A percentile compares a stretch with the other conserved stretches of the same genome.
phyloP scores from a whole-genome alignment of 1,284 basidiomycete genomes.

The Amylostereum areolatum region DNA sequence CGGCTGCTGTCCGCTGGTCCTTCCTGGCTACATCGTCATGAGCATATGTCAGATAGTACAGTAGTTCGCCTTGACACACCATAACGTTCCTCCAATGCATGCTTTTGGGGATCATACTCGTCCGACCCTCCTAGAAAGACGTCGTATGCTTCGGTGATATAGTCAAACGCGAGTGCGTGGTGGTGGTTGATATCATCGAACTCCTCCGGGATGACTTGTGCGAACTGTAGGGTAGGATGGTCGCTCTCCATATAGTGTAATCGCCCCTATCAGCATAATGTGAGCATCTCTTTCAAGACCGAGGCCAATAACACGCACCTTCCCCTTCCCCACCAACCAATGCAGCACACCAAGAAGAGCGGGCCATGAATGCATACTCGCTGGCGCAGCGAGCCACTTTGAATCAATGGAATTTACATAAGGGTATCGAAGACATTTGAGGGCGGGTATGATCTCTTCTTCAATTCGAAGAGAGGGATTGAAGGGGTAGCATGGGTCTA shows the following conservation, averaged over 20 bases:
- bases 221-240: conserved; percentile 61
- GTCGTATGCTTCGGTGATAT: conserved; percentile 63
- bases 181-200: conserved; percentile 72
- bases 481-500: conserved; percentile 66
- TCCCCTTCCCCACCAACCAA: conserved; percentile 81
- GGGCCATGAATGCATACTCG: conserved; percentile 83
- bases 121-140: conserved; percentile 70
- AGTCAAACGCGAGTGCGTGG: conserved; percentile 71
- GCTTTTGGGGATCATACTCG: conserved; percentile 65
- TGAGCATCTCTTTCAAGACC: not conserved
- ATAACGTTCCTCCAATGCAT: conserved; percentile 67
- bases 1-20: conserved; percentile 54
- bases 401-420: conserved; percentile 67
- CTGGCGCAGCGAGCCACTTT: conserved; percentile 81
- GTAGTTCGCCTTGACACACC: conserved; percentile 37
- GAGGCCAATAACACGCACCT: conserved; percentile 37
- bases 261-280: conserved; percentile 23
- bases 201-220: conserved; percentile 55
- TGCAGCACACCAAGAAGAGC: conserved; percentile 75
- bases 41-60: not conserved
- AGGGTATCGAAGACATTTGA: conserved; percentile 76
- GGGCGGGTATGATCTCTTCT: conserved; percentile 70
- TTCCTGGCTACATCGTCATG: conserved; percentile 45
- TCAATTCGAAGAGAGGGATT: conserved; percentile 60
- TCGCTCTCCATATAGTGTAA: conserved; percentile 52